Evolutionary conservation across 257 asterid genomes (phyloP), one percentile per base, ranked within the genome.

Genomic region (Linaria vulgaris): DNA sequence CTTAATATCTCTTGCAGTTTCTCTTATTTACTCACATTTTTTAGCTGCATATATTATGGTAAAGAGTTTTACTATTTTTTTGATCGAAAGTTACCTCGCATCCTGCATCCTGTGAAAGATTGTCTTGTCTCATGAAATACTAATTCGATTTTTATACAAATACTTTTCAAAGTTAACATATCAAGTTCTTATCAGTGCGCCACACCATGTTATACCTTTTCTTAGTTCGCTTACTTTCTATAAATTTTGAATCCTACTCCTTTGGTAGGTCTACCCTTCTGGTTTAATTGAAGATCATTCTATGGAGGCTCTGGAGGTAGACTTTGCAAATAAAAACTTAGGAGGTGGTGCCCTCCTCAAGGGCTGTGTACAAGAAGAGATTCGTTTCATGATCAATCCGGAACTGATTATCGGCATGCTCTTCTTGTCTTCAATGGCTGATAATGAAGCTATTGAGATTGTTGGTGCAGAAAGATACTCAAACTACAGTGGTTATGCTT

Each of bases 331-430:
- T 72, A 82, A 79, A 74, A 81, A 69, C 76, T 65, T 91, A 19
- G 98, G 98, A 52, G 98, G 98, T 72, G 98, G 98, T 59, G 95
- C 90, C 66, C 96, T 91, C 15, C n/a, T 39, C 46, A 68, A 76
- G 30, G 98, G 98, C 53, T 88, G 96, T 76, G 87, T 91, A 46
- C 98, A 91, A 84, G 98, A 88, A 76, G 98, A 91, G 80, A 91
- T 91, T 47, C 94, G 96, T 63, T 89, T 88, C 82, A 83, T 91
- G 98, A 85, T 91, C 78, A 88, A 85, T 69, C 96, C 96, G 24
- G 98, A 91, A 81, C 63, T 91, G 70, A 83, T 86, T 24, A 62
- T 69, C 64, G 82, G 94, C 79, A 83, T 77, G 83, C 88, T 91
- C 70, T 88, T 91, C 83, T 50, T 86, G 74, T 82, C 98, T 52